Evolutionary conservation across 495 filamentous ascomycete genomes (phyloP).

Genomic region (Daldinia concentrica): DNA sequence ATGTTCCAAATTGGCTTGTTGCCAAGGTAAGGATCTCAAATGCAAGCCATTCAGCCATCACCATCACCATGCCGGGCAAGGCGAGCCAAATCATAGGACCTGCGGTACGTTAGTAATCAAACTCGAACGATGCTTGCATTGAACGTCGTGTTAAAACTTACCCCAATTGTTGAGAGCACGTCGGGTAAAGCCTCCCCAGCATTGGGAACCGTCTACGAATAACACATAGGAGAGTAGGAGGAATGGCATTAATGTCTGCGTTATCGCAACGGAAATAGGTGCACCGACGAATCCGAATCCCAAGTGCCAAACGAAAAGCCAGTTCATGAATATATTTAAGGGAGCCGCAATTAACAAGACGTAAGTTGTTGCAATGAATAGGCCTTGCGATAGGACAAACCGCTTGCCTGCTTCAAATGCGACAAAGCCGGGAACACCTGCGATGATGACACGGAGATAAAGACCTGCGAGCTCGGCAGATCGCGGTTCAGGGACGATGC

Average conservation of each 20-base stretch:
- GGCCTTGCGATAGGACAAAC: slow-evolving; percentile 76
- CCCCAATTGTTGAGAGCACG: slow-evolving; percentile 82
- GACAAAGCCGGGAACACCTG: slow-evolving; percentile 74
- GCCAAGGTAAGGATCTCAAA: slow-evolving; percentile 83
- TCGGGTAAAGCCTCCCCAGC: slow-evolving; percentile 84
- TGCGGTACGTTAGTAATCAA: slow-evolving; percentile 28
- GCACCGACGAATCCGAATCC: slow-evolving; percentile 84
- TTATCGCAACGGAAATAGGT: slow-evolving; percentile 83
- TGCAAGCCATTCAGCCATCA: slow-evolving; percentile 88
- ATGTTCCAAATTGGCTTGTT: slow-evolving; percentile 74
- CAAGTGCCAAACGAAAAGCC: slow-evolving; percentile 75
- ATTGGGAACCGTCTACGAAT: slow-evolving; percentile 78
- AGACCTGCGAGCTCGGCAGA: slow-evolving; percentile 71
- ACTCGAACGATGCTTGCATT: not conserved
- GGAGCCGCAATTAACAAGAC: slow-evolving; percentile 72
- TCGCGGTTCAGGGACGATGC: slow-evolving; percentile 68
- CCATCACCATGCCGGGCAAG: slow-evolving; percentile 87
- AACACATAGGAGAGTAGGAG: slow-evolving; percentile 77
- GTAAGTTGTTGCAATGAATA: slow-evolving; percentile 73
- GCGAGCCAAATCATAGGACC: slow-evolving; percentile 84
- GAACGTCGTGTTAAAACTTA: slow-evolving; percentile 24
- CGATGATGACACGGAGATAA: slow-evolving; percentile 71
- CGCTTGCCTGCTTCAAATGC: slow-evolving; percentile 76
- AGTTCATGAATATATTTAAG: slow-evolving; percentile 72
- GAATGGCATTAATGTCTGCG: slow-evolving; percentile 81